These are phyloP conservation scores for Extremus antarcticus DNA, from an alignment of 495 filamentous ascomycete genomes.

Conservation along the genomic window DNA sequence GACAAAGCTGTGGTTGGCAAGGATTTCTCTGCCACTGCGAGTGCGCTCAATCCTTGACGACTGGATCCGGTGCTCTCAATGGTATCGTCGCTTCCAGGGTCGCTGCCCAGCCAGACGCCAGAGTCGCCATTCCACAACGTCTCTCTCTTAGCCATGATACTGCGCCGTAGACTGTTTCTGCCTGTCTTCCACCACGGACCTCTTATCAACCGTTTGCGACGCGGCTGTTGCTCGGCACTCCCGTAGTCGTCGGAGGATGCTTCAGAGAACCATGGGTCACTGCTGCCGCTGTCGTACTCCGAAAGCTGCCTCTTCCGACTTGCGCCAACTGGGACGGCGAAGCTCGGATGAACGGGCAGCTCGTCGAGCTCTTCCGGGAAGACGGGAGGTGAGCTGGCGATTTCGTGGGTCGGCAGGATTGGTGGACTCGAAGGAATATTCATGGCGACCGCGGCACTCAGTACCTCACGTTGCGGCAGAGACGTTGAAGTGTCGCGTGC, in stretches of 20 bases:
- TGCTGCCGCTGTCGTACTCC: conserved; percentile 14
- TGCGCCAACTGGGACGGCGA: neutral
- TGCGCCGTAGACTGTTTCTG: neutral
- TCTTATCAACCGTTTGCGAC: conserved; percentile 10
- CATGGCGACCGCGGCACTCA: neutral
- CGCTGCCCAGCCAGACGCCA: conserved; percentile 72
- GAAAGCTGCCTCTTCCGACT: conserved; percentile 5
- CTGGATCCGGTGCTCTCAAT: conserved; percentile 8
- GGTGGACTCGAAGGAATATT: neutral
- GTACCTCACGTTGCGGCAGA: neutral
- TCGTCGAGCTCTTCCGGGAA: neutral
- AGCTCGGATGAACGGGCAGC: conserved; percentile 1
- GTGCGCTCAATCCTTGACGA: conserved; percentile 4
- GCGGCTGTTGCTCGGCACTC: neutral
- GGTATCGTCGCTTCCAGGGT: conserved; percentile 34
- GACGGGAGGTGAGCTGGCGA: neutral
- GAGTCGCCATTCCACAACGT: conserved; percentile 61
- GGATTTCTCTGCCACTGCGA: conserved; percentile 29
- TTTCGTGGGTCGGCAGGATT: neutral
- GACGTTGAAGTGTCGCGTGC: neutral
- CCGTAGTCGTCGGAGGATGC: conserved; percentile 1
- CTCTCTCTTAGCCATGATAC: conserved; percentile 42
- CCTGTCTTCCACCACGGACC: conserved; percentile 17
- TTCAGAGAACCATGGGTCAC: conserved; percentile 22
- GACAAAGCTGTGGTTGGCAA: conserved; percentile 16